Percentiles rank a stretch among this genome's conserved stretches.
These are phyloP conservation scores for Schwanniomyces occidentalis DNA, from an alignment of 805 yeast genomes.

Conservation along the genomic window DNA sequence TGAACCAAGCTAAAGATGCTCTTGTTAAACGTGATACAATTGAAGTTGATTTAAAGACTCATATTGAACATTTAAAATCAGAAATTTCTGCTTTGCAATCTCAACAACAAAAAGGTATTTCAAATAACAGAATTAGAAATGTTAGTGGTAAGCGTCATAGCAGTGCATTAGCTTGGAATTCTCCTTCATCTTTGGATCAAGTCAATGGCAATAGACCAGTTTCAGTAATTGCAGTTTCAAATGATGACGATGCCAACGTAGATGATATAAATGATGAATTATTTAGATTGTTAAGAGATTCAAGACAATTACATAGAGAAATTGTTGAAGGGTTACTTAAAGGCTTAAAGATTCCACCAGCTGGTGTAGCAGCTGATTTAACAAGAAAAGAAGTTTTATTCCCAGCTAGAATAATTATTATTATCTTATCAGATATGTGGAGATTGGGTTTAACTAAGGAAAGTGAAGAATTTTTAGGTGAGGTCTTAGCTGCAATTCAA, in stretches of 20 bases:
- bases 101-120: constrained; percentile 33
- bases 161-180: constrained; percentile 38
- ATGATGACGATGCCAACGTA: constrained; percentile 52
- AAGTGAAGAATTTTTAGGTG: constrained; percentile 87
- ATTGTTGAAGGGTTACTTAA: constrained; percentile 83
- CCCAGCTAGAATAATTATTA: constrained; percentile 93
- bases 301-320: constrained; percentile 74
- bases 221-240: constrained; percentile 59
- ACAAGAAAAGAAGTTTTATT: constrained; percentile 88
- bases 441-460: constrained; percentile 90
- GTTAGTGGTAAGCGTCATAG: constrained; percentile 42
- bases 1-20: constrained; percentile 59
- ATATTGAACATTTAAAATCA: constrained; percentile 54
- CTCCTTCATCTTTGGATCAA: constrained; percentile 36
- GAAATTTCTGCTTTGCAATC: constrained; percentile 50
- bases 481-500: constrained; percentile 84
- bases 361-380: constrained; percentile 79
- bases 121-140: constrained; percentile 31
- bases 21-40: constrained; percentile 60
- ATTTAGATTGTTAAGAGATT: constrained; percentile 67
- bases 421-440: constrained; percentile 97
- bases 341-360: constrained; percentile 81
- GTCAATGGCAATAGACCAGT: constrained; percentile 51
- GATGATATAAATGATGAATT: constrained; percentile 77
- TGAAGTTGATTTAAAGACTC: constrained; percentile 64